Conservation (phyloP, 345 rosid genomes). For the Combretum micranthum region DNA sequence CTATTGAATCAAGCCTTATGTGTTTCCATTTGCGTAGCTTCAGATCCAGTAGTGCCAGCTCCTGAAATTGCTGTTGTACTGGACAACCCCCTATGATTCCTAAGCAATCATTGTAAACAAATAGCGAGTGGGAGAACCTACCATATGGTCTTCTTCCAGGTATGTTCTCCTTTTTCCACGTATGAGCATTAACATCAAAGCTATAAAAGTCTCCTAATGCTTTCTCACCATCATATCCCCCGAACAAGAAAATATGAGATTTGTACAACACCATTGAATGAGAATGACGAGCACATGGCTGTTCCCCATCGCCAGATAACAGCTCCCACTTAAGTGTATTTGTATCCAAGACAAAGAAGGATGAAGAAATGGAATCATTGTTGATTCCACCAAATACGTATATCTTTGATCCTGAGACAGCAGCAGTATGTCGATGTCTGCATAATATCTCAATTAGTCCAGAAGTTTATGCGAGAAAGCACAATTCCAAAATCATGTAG, state of each 20-base stretch:
- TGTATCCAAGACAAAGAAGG: conserved; percentile 50
- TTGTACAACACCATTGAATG: conserved; percentile 73
- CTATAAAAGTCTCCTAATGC: conserved; percentile 74
- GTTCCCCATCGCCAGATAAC: conserved; percentile 38
- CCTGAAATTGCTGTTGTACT: conserved; percentile 58
- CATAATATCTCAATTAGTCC: conserved; percentile 10
- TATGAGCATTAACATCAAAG: conserved; percentile 46
- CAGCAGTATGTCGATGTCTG: conserved; percentile 94
- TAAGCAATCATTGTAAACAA: conserved; percentile 50
- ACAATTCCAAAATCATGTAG: not conserved
- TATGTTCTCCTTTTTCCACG: conserved; percentile 66
- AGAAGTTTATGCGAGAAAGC: not conserved
- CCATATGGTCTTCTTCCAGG: conserved; percentile 68
- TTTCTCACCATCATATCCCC: conserved; percentile 69
- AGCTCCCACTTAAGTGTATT: conserved; percentile 55
- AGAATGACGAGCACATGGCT: conserved; percentile 84
- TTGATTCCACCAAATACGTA: conserved; percentile 78
- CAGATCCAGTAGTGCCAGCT: conserved; percentile 63
- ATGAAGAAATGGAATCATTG: conserved; percentile 43
- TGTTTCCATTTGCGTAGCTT: conserved; percentile 48
- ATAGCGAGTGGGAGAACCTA: conserved; percentile 88
- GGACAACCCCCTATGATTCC: conserved; percentile 98
- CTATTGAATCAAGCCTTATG: conserved; percentile 47
- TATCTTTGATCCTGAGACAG: conserved; percentile 57
- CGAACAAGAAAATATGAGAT: conserved; percentile 62